phyloP scores from a whole-genome alignment of 306 rosid genomes.

The Arachis stenosperma region DNA sequence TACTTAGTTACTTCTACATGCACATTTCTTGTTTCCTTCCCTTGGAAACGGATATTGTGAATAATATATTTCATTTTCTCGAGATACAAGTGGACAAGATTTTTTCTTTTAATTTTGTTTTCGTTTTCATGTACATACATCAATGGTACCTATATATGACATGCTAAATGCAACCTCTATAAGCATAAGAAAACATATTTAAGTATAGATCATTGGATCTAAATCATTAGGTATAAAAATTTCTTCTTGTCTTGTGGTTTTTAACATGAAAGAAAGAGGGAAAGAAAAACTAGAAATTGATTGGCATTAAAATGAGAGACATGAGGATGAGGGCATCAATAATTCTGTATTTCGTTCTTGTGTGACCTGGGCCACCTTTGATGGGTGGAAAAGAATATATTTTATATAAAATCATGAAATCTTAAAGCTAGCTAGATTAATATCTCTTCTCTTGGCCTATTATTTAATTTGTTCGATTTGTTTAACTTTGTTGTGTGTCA shows the following conservation, averaged over 20 bases:
- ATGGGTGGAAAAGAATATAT: slow-evolving; percentile 1
- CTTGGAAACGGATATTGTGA: not conserved
- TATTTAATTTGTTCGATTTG: slow-evolving; percentile 33
- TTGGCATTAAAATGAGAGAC: slow-evolving; percentile 14
- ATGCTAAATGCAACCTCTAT: not conserved
- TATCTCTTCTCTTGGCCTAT: slow-evolving; percentile 12
- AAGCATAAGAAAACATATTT: not conserved
- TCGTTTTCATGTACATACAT: not conserved
- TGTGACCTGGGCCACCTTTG: slow-evolving; percentile 20
- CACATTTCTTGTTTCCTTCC: slow-evolving; percentile 14
- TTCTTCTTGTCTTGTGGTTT: not conserved
- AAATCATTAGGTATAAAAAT: not conserved
- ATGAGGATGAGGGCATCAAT: not conserved
- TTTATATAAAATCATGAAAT: not conserved
- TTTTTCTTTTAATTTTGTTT: not conserved
- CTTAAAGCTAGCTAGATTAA: slow-evolving; percentile 16
- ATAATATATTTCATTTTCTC: no score
- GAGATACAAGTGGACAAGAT: no score
- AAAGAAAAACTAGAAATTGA: not conserved
- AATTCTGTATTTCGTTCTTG: slow-evolving; percentile 10
- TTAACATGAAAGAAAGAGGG: slow-evolving; percentile 27
- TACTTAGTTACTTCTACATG: not conserved
- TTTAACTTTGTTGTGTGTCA: slow-evolving; percentile 39
- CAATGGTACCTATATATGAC: slow-evolving; percentile 9
- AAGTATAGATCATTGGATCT: not conserved